Evolutionary conservation across 441 rosid species (phyloP).

Genomic region (Euphorbia schlechtendalii): DNA sequence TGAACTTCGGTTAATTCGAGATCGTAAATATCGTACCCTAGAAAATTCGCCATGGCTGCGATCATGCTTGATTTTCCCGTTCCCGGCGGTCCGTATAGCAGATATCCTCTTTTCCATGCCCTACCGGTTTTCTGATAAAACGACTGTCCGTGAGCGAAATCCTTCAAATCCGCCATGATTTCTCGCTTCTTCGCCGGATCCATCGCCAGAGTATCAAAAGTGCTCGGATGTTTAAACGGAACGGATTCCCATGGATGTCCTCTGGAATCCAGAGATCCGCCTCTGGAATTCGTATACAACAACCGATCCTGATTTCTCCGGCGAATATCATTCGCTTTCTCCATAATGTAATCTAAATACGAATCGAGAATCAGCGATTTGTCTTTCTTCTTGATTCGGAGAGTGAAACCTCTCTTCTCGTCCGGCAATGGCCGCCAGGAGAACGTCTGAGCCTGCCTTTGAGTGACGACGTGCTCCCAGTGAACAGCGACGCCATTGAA

Average conservation of each 20-base stretch:
- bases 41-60: constrained; percentile 76
- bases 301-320: constrained; percentile 61
- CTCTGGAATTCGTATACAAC: constrained; percentile 74
- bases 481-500: constrained; percentile 47
- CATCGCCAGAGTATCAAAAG: constrained; percentile 82
- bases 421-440: constrained; percentile 89
- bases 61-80: constrained; percentile 80
- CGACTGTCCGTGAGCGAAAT: constrained; percentile 49
- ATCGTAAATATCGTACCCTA: constrained; percentile 67
- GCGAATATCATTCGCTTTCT: constrained; percentile 58
- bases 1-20: constrained; percentile 71
- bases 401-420: constrained; percentile 79
- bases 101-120: constrained; percentile 79
- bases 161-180: constrained; percentile 60
- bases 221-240: constrained; percentile 84
- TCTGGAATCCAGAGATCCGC: constrained; percentile 71
- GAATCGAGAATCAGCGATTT: constrained; percentile 49
- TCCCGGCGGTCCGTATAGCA: constrained; percentile 76
- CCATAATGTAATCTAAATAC: constrained; percentile 70
- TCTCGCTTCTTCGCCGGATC: constrained; percentile 50
- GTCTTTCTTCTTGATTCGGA: constrained; percentile 58
- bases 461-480: constrained; percentile 84
- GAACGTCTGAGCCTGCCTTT: constrained; percentile 59
- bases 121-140: constrained; percentile 76
- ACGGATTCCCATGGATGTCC: constrained; percentile 97